Evolutionary conservation across 2,329 filamentous ascomycete species (phyloP).

Genomic region (Cladophialophora exuberans): DNA sequence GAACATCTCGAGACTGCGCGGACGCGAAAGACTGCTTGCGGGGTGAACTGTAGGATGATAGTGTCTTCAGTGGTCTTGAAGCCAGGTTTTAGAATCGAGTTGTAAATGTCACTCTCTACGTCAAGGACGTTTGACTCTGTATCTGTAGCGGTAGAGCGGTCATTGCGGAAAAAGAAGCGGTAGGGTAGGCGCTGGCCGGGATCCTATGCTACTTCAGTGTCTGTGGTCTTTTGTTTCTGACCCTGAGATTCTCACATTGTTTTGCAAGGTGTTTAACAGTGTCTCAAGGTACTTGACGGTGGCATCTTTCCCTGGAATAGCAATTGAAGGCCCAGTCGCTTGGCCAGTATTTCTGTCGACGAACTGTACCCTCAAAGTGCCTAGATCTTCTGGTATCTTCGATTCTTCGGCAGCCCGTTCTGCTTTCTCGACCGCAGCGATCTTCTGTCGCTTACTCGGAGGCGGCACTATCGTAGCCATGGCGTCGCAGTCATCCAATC

Average conservation of each 20-base stretch:
- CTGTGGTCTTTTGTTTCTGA: conserved; percentile 5
- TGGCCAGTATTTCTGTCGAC: conserved; percentile 74
- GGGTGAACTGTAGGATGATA: conserved; percentile 67
- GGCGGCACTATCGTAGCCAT: conserved; percentile 87
- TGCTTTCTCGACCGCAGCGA: conserved; percentile 71
- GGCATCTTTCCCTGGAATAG: conserved; percentile 80
- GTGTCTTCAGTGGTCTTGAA: conserved; percentile 63
- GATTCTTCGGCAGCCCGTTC: conserved; percentile 76
- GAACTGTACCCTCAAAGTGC: conserved; percentile 84
- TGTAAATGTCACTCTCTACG: conserved; percentile 53
- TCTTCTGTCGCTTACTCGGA: conserved; percentile 83
- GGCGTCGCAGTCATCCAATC: background rate
- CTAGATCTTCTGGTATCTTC: conserved; percentile 66
- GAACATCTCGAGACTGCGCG: conserved; percentile 89
- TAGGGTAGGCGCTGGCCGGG: conserved; percentile 67
- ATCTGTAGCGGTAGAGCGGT: conserved; percentile 30
- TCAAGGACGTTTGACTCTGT: conserved; percentile 46
- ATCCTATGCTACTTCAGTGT: conserved; percentile 47
- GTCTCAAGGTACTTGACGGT: conserved; percentile 87
- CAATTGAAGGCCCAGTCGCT: conserved; percentile 71
- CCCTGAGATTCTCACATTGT: conserved; percentile 58
- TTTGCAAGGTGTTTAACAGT: conserved; percentile 81
- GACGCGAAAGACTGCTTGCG: conserved; percentile 92
- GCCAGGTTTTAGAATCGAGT: conserved; percentile 54
- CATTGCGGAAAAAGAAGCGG: conserved; percentile 63